Conservation (phyloP, 2,329 filamentous ascomycete species). For the Cytospora chrysosperma region DNA sequence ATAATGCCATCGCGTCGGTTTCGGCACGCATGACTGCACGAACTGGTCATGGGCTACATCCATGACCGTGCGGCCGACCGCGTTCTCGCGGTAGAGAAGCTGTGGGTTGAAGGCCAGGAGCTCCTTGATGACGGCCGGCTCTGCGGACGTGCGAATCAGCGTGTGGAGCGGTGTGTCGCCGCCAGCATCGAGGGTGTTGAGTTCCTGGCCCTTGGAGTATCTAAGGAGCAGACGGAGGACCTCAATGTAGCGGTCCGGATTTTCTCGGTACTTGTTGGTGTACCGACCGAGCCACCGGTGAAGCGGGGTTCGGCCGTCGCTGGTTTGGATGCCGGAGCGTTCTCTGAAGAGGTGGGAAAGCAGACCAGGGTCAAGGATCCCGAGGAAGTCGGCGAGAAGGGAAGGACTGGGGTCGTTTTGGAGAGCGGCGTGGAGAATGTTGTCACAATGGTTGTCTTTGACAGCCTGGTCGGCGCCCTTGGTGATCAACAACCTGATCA, state of each 20-base stretch:
- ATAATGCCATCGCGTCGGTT: not conserved
- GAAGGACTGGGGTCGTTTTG: constrained; percentile 33
- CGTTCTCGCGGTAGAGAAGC: constrained; percentile 69
- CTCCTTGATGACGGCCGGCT: constrained; percentile 38
- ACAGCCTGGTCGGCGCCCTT: constrained; percentile 68
- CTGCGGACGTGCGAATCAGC: constrained; percentile 41
- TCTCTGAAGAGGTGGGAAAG: constrained; percentile 58
- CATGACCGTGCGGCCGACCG: constrained; percentile 70
- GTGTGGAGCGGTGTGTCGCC: constrained; percentile 66
- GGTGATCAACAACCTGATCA: constrained; percentile 61
- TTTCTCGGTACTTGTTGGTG: not conserved
- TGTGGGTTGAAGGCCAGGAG: constrained; percentile 57
- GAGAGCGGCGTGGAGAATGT: constrained; percentile 64
- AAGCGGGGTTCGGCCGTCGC: constrained; percentile 62
- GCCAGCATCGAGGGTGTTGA: constrained; percentile 60
- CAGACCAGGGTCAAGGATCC: constrained; percentile 57
- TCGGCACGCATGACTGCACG: constrained; percentile 38
- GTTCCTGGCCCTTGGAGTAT: constrained; percentile 55
- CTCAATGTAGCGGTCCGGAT: constrained; percentile 30
- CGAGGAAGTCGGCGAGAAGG: constrained; percentile 48
- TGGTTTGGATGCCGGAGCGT: constrained; percentile 47
- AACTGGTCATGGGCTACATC: constrained; percentile 63
- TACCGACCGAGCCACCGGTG: constrained; percentile 53
- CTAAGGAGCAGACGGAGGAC: constrained; percentile 51
- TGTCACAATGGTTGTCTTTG: constrained; percentile 61